phyloP scores from a whole-genome alignment of 805 yeast genomes.

The Wickerhamomyces chaumierensis region DNA sequence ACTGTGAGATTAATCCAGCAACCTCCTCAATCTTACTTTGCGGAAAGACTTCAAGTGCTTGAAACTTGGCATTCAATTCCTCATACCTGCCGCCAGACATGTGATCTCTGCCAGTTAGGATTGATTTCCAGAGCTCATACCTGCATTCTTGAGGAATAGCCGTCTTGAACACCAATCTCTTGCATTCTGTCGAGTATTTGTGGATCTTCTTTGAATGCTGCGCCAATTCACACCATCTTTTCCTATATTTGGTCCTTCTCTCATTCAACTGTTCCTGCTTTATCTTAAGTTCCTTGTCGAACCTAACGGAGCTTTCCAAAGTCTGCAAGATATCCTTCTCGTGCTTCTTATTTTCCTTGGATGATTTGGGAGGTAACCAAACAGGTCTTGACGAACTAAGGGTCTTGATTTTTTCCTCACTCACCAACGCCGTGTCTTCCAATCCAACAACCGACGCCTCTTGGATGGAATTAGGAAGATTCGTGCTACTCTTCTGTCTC shows the following conservation, averaged over 20 bases:
- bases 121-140: conserved; percentile 12
- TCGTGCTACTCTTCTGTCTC: conserved; percentile 9
- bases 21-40: conserved; percentile 8
- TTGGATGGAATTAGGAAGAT: conserved; percentile 26
- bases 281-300: conserved; percentile 8
- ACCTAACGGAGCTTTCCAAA: conserved; percentile 16
- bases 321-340: conserved; percentile 38
- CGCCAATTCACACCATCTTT: conserved; percentile 14
- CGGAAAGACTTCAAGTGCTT: not conserved
- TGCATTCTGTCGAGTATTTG: conserved; percentile 12
- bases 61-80: conserved; percentile 22
- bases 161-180: conserved; percentile 13
- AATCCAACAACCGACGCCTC: conserved; percentile 29
- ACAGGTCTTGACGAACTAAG: conserved; percentile 49
- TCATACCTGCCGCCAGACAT: conserved; percentile 23
- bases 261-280: conserved; percentile 1
- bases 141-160: conserved; percentile 14
- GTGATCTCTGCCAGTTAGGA: conserved; percentile 8
- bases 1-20: conserved; percentile 21
- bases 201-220: conserved; percentile 5
- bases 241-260: conserved; percentile 7
- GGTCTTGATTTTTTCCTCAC: conserved; percentile 22
- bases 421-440: conserved; percentile 50
- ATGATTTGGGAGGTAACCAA: conserved; percentile 58
- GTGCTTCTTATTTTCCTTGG: conserved; percentile 43